Base-by-base conservation (phyloP, 2,329 filamentous ascomycete genomes). In the Myriosclerotinia curreyana region DNA sequence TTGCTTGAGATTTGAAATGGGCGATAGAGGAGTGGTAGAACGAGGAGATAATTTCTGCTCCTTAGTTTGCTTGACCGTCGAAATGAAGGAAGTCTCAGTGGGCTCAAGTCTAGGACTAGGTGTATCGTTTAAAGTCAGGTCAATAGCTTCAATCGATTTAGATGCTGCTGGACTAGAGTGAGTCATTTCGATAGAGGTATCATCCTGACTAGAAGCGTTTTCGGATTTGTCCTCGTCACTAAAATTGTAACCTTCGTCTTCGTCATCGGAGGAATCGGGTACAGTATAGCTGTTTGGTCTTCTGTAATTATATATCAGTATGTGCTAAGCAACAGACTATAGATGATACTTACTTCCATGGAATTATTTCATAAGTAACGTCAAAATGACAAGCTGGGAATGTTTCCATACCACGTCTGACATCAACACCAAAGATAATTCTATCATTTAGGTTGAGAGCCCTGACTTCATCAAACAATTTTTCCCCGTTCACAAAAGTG, bases 401-500 rank as follows among this genome's bases (percentile, higher is more conserved):
- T 2, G 62, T 72, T 76, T 81, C 79, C 46, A 72, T 68, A 22
- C 79, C 80, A 70, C 81, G 79, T 65, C 76, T 77, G 31, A 85
- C 80, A 65, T 80, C 76, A 44, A 77, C 75, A 22, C 82, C 82
- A 70, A 84, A 82, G 5, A 73, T 72, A 34, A 85, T 66, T 2
- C 74, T 65, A 58, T 78, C 76, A 22, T 77, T 74, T 60, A 76
- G 68, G 3, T 73, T 74, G 14, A 78, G 60, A 5, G 70, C 56
- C n/a, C 68, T 71, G 36, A 70, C 69, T 38, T 70, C 64, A 14
- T 65, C 68, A n/a, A 66, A 64, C 34, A 85, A 71, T 48, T 76
- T 78, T 48, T 67, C 69, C 44, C 78, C 77, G 69, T 86, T 84
- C 56, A 87, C 67, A 65, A 75, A 80, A 22, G 85, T 88, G 38